Base-by-base conservation (phyloP, 75 land plant genomes). In the Selaginella tamariscina region DNA sequence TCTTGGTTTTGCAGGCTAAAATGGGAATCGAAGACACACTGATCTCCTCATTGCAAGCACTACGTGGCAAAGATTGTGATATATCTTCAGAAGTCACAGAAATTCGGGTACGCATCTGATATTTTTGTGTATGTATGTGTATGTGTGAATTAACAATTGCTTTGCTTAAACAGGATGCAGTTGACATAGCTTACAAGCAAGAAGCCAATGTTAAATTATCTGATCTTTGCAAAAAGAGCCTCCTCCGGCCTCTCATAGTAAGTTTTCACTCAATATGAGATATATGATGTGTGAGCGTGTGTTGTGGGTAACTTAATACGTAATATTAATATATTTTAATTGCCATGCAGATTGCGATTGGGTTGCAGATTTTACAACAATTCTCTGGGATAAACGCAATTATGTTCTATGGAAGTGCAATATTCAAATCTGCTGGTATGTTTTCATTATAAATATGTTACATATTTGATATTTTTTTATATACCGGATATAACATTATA, bases 351-450 rank as follows among this genome's bases (percentile, higher is more conserved):
- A 67, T 91, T 62, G 96, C 90, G 39, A 83, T 89, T 71, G 91
- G 96, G 30, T 66, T 94, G 69, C 83, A 85, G 30, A 39, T 85
- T 2, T 69, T 94, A 65, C 98, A 94, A 64, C 98, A 94, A 72
- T 73, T 87, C 11, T 74, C 78, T 71, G 98, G 98, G 66, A 82
- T 89, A 32, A 94, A 94, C 75, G 98, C 82, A 9, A 77, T 94
- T 65, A 44, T 94, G 69, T 87, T 94, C 73, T 94, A 89, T 70
- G 77, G 91, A 2, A 82, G 80, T 32, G 77, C 75, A 60, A 94
- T 94, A 56, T 94, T 94, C 75, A 56, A 73, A 76, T 30, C 86
- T 71, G 91, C 98, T 70, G 98, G 98, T 89, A 74, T 76, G 77
- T 49, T 32, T 33, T 67, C 31, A 20, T 65, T 65, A 20, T 8